A percentile compares a stretch with the other conserved stretches of the same genome.
Evolutionary conservation across 139 green algal genomes (phyloP).

Genomic region (Mesostigma viride): DNA sequence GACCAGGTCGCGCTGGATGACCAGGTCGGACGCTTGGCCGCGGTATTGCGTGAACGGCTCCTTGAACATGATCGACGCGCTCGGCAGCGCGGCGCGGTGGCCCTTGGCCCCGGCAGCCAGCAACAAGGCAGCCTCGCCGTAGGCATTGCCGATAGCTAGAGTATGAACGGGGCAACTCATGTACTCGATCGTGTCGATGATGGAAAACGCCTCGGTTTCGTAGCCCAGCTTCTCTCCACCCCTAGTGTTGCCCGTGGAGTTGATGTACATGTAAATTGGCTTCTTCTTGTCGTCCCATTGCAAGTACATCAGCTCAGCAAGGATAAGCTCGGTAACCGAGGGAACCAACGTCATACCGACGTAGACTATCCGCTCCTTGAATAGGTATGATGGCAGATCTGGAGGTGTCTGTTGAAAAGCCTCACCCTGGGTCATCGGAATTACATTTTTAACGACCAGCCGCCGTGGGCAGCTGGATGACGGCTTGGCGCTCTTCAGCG

Average conservation of each 20-base stretch:
- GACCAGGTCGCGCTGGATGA: conserved; percentile 89
- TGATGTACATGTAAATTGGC: conserved; percentile 99
- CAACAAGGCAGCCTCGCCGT: conserved; percentile 91
- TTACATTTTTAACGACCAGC: no score
- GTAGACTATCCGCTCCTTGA: conserved; percentile 97
- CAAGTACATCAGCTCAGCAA: conserved; percentile 82
- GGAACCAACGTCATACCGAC: conserved; percentile 85
- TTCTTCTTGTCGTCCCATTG: conserved; percentile 62
- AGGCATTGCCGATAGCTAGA: conserved; percentile 82
- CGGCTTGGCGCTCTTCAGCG: no score
- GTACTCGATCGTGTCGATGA: conserved; percentile 93
- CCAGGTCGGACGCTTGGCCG: conserved; percentile 76
- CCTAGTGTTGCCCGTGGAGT: conserved; percentile 69
- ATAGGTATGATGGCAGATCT: conserved; percentile 92
- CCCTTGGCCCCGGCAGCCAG: conserved; percentile 77
- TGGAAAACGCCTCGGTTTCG: conserved; percentile 93
- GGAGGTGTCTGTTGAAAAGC: conserved; percentile 73
- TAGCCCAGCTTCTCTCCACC: conserved; percentile 87
- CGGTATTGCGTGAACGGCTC: conserved; percentile 63
- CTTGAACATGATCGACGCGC: conserved; percentile 90
- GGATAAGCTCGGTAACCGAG: conserved; percentile 74
- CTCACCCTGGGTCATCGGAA: conserved; percentile 57
- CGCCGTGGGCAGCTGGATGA: no score
- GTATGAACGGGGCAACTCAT: conserved; percentile 82
- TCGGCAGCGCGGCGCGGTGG: conserved; percentile 81